phyloP scores from a whole-genome alignment of 2,329 filamentous ascomycete genomes.

The Arthrobotrys musiformis region DNA sequence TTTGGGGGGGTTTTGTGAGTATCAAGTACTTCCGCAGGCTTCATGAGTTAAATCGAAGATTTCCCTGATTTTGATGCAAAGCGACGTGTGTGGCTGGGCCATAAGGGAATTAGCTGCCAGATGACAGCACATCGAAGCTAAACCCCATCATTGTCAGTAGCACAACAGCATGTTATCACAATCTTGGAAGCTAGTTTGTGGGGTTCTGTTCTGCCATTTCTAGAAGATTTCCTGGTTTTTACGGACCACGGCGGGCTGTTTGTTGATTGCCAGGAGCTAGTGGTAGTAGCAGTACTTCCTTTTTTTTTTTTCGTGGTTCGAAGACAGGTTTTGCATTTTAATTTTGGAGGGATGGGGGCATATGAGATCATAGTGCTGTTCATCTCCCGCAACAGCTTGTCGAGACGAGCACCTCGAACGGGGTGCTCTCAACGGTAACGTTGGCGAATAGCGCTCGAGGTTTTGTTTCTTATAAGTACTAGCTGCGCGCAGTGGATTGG shows the following conservation, averaged over 20 bases:
- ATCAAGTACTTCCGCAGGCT: too few species aligned
- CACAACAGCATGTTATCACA: neutral
- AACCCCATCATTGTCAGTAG: neutral
- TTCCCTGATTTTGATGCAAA: slow-evolving; percentile 44
- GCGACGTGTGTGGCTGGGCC: slow-evolving; percentile 49
- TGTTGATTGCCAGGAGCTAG: neutral
- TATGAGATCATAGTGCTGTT: slow-evolving; percentile 38
- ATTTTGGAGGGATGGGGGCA: neutral
- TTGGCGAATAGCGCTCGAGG: too few species aligned
- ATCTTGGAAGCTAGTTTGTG: slow-evolving; percentile 1
- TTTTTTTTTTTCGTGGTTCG: neutral
- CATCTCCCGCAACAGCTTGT: slow-evolving; percentile 27
- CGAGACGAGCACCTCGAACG: neutral
- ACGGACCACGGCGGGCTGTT: slow-evolving; percentile 1
- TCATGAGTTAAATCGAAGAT: too few species aligned
- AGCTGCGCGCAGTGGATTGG: too few species aligned
- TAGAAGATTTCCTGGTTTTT: slow-evolving; percentile 34
- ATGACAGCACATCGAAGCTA: slow-evolving; percentile 43
- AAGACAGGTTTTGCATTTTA: too few species aligned
- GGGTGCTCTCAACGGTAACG: too few species aligned
- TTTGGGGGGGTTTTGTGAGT: neutral
- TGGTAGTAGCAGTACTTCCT: neutral
- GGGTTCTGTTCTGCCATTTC: neutral
- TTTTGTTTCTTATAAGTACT: too few species aligned
- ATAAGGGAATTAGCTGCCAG: slow-evolving; percentile 5